These are phyloP conservation scores for Leishmania braziliensis DNA, from an alignment of 208 protist species.

Conservation along the genomic window DNA sequence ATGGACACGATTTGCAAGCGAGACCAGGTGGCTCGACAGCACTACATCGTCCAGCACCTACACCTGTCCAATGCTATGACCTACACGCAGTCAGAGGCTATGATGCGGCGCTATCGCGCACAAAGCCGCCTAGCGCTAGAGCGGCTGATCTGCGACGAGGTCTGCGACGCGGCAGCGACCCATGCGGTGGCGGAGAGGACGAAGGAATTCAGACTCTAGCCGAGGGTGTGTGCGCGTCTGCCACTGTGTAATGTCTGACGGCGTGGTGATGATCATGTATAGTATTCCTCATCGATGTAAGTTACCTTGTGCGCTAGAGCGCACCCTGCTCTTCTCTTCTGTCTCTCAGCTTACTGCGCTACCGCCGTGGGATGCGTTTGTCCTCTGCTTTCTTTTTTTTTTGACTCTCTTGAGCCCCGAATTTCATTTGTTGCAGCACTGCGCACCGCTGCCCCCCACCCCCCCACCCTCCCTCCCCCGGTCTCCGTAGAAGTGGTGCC, in stretches of 20 bases:
- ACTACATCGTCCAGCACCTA: conserved; percentile 33
- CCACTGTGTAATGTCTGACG: background rate
- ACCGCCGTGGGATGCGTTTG: background rate
- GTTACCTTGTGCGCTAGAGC: background rate
- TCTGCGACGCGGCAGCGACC: background rate
- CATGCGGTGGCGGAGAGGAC: background rate
- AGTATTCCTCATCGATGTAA: background rate
- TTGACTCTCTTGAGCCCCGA: background rate
- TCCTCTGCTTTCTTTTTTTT: too few relatives aligned
- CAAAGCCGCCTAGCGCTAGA: conserved; percentile 28
- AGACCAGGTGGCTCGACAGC: conserved; percentile 24
- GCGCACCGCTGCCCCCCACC: too few relatives aligned
- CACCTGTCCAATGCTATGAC: conserved; percentile 23
- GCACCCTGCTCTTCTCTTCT: background rate
- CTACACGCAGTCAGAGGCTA: conserved; percentile 21
- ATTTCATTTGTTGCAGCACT: too few relatives aligned
- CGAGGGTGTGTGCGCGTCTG: background rate
- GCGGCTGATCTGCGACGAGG: conserved; percentile 5
- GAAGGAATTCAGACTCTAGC: conserved; percentile 2
- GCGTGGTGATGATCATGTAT: background rate
- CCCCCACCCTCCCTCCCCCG: too few relatives aligned
- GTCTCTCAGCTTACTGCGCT: background rate
- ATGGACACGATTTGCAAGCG: conserved; percentile 28
- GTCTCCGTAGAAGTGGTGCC: background rate
- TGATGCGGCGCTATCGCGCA: conserved; percentile 29